Base-by-base conservation (phyloP, 768 basidiomycete species). In the Pleurotus tuber-regium region DNA sequence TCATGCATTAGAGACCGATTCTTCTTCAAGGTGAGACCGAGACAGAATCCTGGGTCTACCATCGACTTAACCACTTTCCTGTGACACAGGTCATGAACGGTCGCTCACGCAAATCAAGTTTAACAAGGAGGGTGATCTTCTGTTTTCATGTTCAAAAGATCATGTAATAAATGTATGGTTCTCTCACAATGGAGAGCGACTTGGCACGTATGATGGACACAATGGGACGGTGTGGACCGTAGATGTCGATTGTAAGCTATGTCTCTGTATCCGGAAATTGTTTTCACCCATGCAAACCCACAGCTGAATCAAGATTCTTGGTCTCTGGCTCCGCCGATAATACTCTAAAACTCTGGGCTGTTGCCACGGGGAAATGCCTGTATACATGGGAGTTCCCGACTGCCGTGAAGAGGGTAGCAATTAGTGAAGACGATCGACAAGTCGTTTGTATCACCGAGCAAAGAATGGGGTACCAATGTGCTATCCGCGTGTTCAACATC, bases 341-440 rank as follows among this genome's bases (percentile, higher is more conserved):
- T 68, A 80, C 83, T 35, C 80, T 99, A 68, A 83, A 87, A 55
- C 76, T 99, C 7, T 99, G 96, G 97, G 77, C 79, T 40, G 90
- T 98, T 25, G 72, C 82, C 43, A 88, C 86, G 3, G 97, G 96
- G 53, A 92, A 97, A 70, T 94, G 92, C 63, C 76, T 99, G 24
- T 91, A 86, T 66, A 87, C 82, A 2, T 99, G 97, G 97, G 96
- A 98, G 68, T 98, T 97, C 78, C 90, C 91, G 29, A 98, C 96
- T 0, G 97, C 97, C 4, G 91, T 99, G 59, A 98, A 98, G 78
- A 79, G 96, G 39, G 96, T 98, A 19, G 82, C 85, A 5, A 98
- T 96, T 77, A 92, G 82, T 68, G 88, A 89, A 51, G 86, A 90
- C 60, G 91, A 89, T 63, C 78, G 82, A 19, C 80, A 83, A 60